Evolutionary conservation across 2,329 filamentous ascomycete species (phyloP).

Genomic region (Xylariaceae sp.): DNA sequence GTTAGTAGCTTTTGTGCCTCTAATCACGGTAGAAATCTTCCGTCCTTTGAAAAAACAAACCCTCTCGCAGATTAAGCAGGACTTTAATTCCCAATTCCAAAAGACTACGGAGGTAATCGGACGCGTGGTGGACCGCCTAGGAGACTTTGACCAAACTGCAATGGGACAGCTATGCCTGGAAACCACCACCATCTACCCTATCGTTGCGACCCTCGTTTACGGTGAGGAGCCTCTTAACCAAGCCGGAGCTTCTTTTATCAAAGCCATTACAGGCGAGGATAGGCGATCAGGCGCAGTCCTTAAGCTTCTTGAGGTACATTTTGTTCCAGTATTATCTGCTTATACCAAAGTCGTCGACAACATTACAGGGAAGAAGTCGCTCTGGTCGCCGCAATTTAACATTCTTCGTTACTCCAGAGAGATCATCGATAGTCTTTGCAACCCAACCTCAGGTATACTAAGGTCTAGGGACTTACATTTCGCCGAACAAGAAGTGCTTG

Average conservation of each 20-base stretch:
- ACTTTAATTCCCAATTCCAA: constrained; percentile 77
- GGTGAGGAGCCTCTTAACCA: constrained; percentile 80
- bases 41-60: constrained; percentile 56
- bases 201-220: constrained; percentile 81
- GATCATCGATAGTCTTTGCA: constrained; percentile 61
- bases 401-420: constrained; percentile 64
- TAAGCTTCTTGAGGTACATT: constrained; percentile 52
- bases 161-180: constrained; percentile 73
- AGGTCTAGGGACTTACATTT: constrained; percentile 61
- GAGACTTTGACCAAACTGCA: constrained; percentile 73
- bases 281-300: constrained; percentile 57
- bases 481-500: constrained; percentile 69
- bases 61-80: constrained; percentile 55
- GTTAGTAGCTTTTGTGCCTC: constrained; percentile 70
- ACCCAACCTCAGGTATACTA: constrained; percentile 61
- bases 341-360: constrained; percentile 50
- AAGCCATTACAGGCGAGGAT: constrained; percentile 75
- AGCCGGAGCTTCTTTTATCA: constrained; percentile 80
- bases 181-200: constrained; percentile 70
- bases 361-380: constrained; percentile 50
- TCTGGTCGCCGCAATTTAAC: constrained; percentile 64
- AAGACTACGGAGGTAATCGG: constrained; percentile 65
- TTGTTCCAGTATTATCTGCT: constrained; percentile 51
- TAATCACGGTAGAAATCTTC: constrained; percentile 80
- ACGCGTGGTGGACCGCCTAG: constrained; percentile 77